Conservation (phyloP, 331 rosid species). For the Rosa hybrid region DNA sequence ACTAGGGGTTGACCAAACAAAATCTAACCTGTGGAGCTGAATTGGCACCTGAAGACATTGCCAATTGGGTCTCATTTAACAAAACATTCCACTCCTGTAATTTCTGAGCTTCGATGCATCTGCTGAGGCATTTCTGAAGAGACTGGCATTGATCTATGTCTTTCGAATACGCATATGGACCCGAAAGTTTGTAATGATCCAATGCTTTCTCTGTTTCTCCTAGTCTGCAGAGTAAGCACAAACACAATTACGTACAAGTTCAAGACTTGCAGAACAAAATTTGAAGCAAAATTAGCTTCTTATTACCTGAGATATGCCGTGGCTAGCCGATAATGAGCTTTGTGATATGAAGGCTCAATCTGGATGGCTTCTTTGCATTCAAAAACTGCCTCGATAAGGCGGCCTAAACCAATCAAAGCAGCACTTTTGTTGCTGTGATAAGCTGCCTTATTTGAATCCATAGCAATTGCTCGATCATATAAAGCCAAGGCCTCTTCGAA, state of each 20-base stretch:
- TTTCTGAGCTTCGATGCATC: constrained; percentile 62
- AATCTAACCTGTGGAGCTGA: constrained; percentile 73
- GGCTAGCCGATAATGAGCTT: constrained; percentile 85
- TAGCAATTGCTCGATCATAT: constrained; percentile 69
- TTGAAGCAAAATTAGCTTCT: not conserved
- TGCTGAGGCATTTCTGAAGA: constrained; percentile 56
- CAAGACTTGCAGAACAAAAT: not conserved
- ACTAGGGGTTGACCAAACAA: constrained; percentile 11
- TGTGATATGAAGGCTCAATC: constrained; percentile 68
- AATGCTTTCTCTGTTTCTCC: constrained; percentile 81
- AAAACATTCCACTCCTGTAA: constrained; percentile 55
- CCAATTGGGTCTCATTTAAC: constrained; percentile 62
- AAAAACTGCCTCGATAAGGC: constrained; percentile 59
- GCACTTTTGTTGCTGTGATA: constrained; percentile 85
- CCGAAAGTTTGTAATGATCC: constrained; percentile 45
- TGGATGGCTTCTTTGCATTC: constrained; percentile 69
- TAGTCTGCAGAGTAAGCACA: constrained; percentile 37
- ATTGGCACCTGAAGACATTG: constrained; percentile 70
- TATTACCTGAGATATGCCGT: constrained; percentile 76
- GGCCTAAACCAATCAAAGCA: constrained; percentile 60
- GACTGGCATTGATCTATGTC: constrained; percentile 50
- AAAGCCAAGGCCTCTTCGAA: constrained; percentile 69
- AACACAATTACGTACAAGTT: not conserved
- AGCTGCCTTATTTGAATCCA: constrained; percentile 72
- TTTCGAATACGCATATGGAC: constrained; percentile 30